Evolutionary conservation across 257 asterid species (phyloP), one percentile per base, ranked within the genome.

Genomic region (Linderniella brevidens): DNA sequence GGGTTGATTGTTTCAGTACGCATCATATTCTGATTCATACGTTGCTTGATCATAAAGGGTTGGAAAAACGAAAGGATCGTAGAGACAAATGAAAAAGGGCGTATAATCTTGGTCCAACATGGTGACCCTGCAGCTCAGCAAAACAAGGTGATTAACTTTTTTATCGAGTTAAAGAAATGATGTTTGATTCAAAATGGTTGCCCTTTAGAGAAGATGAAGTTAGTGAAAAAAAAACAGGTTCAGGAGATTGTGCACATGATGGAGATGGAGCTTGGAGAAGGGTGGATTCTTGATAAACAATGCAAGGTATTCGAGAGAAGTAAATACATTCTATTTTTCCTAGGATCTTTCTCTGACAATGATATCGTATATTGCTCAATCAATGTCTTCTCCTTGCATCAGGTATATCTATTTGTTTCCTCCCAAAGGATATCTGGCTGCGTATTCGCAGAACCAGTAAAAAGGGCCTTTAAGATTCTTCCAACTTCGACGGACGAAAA

Each of bases 241-340:
- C 72, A 58, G 46, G 80, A 79, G 35, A 82, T 72, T 67, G 70
- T 82, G 54, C 64, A 69, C 40, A 59, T 79, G 70, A 76, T 86
- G 92, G 96, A 72, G 59, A 70, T 63, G 65, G 93, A 82, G 58
- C 90, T 82, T 62, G 93, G 96, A 39, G 94, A 77, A 46, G 92
- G 86, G 29, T 82, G 93, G 92, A 78, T 76, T 53, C 70, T 74
- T 41, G 58, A 65, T 51, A 65, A 70, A 58, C 65, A 61, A 44
- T 68, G 86, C 63, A 81, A 81, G 86, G 92, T 71, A 53, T 42
- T 18, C 36, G 40, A 55, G 15, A 13, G 32, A 25, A 25, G 32
- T 6, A 25, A 25, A 25, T 25, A 25, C 6, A 25, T 25, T 2
- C 4, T 25, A 25, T 25, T 25, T 25, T 25, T 25, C 32, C 32